Evolutionary conservation across 1,139 yeast species (phyloP).

Genomic region (Saccharomyces uvarum): DNA sequence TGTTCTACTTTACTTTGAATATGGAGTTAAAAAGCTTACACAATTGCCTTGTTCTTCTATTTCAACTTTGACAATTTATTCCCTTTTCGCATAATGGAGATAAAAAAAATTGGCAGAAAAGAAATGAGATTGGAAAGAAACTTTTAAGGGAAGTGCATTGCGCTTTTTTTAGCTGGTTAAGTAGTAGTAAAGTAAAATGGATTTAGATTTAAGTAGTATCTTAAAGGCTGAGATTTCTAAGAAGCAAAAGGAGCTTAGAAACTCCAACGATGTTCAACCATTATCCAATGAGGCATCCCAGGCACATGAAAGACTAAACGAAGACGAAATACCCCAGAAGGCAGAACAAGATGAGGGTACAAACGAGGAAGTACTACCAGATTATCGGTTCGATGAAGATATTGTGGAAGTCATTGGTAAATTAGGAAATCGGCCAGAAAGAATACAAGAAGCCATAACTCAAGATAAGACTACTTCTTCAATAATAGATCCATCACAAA

Average conservation of each 20-base stretch:
- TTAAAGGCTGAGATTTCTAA: constrained; percentile 33
- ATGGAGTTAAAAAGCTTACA: not conserved
- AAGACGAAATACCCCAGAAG: not conserved
- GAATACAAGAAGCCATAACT: constrained; percentile 6
- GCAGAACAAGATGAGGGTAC: constrained; percentile 7
- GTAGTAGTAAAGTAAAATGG: constrained; percentile 4
- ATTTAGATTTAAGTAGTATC: constrained; percentile 35
- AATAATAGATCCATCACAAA: constrained; percentile 17
- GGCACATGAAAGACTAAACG: not conserved
- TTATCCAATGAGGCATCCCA: constrained; percentile 5
- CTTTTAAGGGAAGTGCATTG: not conserved
- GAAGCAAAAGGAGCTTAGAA: constrained; percentile 24
- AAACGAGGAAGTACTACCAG: constrained; percentile 19
- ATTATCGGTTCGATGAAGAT: constrained; percentile 16
- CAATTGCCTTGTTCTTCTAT: not conserved
- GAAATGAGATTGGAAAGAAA: not conserved
- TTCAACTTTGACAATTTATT: not conserved
- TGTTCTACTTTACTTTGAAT: not conserved
- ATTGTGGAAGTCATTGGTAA: not conserved
- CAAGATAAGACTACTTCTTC: not conserved
- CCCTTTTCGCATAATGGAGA: not conserved
- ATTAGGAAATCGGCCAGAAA: constrained; percentile 28
- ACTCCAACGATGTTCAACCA: constrained; percentile 1
- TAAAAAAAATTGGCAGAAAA: not conserved
- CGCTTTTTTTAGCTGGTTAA: not conserved